These are phyloP conservation scores for Solanum ossicruentum DNA, from an alignment of 257 asterid genomes.

Conservation along the genomic window DNA sequence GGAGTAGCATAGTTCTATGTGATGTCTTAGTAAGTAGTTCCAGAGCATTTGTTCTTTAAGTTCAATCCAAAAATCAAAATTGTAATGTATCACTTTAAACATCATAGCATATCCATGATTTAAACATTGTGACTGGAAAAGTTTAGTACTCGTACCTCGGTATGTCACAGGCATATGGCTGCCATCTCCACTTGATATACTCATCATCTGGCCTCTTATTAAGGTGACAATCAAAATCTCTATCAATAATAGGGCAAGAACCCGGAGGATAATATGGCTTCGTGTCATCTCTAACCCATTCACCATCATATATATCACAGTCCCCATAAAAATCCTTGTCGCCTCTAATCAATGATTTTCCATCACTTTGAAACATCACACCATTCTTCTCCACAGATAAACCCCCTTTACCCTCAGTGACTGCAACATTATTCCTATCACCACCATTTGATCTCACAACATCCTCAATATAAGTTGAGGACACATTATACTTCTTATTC, in stretches of 20 bases:
- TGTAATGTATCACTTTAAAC: not conserved
- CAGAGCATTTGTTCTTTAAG: not conserved
- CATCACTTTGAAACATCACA: not conserved
- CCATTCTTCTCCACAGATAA: not conserved
- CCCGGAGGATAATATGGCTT: conserved; percentile 73
- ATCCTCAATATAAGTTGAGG: not conserved
- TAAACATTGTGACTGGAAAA: not conserved
- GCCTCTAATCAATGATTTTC: not conserved
- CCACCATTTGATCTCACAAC: not conserved
- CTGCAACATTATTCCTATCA: conserved; percentile 1
- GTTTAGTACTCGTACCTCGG: conserved; percentile 42
- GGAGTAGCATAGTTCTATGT: not conserved
- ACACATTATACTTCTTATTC: not conserved
- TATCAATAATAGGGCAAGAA: conserved; percentile 77
- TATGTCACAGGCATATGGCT: conserved; percentile 72
- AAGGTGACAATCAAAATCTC: conserved; percentile 73
- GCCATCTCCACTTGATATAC: conserved; percentile 86
- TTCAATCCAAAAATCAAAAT: not conserved
- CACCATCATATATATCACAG: conserved; percentile 73
- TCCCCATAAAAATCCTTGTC: conserved; percentile 22
- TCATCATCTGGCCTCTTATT: conserved; percentile 68
- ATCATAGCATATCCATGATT: not conserved
- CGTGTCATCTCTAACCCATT: conserved; percentile 77
- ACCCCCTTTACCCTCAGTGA: not conserved
- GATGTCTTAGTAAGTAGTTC: not conserved